Evolutionary conservation across 768 basidiomycete species (phyloP), one percentile per base, ranked within the genome.

Genomic region (Russula emetica): DNA sequence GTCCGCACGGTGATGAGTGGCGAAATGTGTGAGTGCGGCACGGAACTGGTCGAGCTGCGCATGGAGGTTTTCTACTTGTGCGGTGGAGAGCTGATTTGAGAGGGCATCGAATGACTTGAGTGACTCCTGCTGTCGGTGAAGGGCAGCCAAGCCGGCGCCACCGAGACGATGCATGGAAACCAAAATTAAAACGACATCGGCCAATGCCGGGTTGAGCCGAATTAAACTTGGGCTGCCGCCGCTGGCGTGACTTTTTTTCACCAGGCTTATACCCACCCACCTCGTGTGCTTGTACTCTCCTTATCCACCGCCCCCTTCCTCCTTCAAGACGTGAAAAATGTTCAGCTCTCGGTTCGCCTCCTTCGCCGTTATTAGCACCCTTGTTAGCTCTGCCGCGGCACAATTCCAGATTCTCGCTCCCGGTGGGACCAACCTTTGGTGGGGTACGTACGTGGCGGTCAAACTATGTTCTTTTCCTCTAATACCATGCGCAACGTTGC

Each of bases 91-190:
- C 66, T 86, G 83, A 26, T 81, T 82, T 2, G 94, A 95, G 52
- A 98, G 86, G 42, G 85, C 79, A 0, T 88, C 85, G 73, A 90
- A 99, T 13, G 89, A 92, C 11, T 84, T 83, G 38, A 88, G 81
- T 10, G 90, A 87, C 69, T 88, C 85, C 62, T 89, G 85, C 71
- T 94, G 90, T n/a, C 91, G 80, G 61, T 94, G 90, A 62, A 98
- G 89, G 11, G 91, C 94, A 3, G 92, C 92, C 20, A 96, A 78
- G 1, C 94, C 94, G 54, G 87, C 91, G 26, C 94, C 92, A 62
- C 91, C 84, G 2, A 82, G 79, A 66, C 90, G 78, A 73, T 87
- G 84, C 88, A 90, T 90, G 16, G 49, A 8, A 8, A 28, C 14
- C 7, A 28, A 16, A 26, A 26, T 24, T 26, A 49, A 49, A 45